Evolutionary conservation across 306 rosid species (phyloP).

Genomic region (Fragaria iinumae): DNA sequence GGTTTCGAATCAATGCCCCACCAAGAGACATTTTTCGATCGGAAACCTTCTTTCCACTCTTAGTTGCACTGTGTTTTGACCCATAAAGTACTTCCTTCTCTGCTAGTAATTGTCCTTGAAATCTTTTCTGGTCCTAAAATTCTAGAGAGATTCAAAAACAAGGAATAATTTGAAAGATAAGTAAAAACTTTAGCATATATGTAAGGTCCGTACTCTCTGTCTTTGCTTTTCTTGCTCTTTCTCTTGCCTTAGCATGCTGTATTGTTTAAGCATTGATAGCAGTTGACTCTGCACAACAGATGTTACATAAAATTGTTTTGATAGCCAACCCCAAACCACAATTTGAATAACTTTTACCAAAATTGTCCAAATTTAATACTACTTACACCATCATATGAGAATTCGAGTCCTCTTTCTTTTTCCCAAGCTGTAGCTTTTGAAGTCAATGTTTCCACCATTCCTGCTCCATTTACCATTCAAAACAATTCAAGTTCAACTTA

Average conservation of each 20-base stretch:
- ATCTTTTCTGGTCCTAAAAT: slow-evolving; percentile 43
- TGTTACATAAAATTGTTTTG: background rate
- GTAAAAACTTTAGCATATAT: background rate
- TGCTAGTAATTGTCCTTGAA: slow-evolving; percentile 41
- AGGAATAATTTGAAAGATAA: background rate
- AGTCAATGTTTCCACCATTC: slow-evolving; percentile 60
- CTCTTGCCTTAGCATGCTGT: slow-evolving; percentile 50
- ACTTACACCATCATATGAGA: slow-evolving; percentile 67
- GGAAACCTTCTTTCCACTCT: slow-evolving; percentile 33
- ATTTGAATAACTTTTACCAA: background rate
- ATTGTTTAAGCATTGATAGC: slow-evolving; percentile 58
- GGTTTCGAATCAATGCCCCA: slow-evolving; percentile 52
- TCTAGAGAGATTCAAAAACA: background rate
- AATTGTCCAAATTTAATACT: background rate
- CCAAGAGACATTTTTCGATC: slow-evolving; percentile 48
- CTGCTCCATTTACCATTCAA: slow-evolving; percentile 33
- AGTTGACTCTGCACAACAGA: slow-evolving; percentile 45
- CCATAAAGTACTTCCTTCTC: slow-evolving; percentile 64
- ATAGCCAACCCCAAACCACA: background rate
- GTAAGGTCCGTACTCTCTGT: slow-evolving; percentile 45
- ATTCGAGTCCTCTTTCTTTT: slow-evolving; percentile 55
- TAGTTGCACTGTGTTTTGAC: slow-evolving; percentile 28
- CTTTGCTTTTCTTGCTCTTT: slow-evolving; percentile 70
- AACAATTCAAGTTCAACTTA: background rate
- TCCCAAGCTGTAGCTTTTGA: slow-evolving; percentile 69